A percentile compares a stretch with the other conserved stretches of the same genome.
phyloP scores from a whole-genome alignment of 768 basidiomycete genomes.

The Boletus speciosus region DNA sequence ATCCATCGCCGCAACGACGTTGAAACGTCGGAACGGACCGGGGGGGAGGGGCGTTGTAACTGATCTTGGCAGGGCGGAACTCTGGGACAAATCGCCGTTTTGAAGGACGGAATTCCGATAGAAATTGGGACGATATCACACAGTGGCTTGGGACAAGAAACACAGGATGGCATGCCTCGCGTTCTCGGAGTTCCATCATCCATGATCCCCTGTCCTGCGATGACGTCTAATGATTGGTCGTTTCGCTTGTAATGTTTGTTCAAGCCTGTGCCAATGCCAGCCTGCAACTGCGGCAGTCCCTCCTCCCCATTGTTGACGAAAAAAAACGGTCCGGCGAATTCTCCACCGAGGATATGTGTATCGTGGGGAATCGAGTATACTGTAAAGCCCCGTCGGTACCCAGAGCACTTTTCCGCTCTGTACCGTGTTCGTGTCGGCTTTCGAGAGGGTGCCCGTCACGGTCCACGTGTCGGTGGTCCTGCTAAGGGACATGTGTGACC shows the following conservation, averaged over 20 bases:
- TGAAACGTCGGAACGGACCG: not conserved
- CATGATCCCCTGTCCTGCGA: not conserved
- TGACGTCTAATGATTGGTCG: not conserved
- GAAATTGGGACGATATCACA: not conserved
- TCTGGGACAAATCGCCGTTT: conserved; percentile 1
- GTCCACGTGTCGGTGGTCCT: not conserved
- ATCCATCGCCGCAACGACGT: too few relatives aligned
- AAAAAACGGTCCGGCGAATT: not conserved
- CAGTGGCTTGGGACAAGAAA: too few relatives aligned
- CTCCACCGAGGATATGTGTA: not conserved
- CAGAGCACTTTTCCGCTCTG: not conserved
- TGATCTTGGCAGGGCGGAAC: not conserved
- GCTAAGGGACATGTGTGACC: not conserved
- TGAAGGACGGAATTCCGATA: not conserved
- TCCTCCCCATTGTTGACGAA: not conserved
- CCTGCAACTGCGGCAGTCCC: not conserved
- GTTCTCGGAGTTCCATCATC: not conserved
- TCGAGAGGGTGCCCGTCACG: not conserved
- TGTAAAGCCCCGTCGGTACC: not conserved
- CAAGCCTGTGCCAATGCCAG: not conserved
- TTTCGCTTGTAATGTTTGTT: not conserved
- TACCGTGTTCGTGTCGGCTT: not conserved
- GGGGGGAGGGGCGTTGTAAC: not conserved
- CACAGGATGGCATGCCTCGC: not conserved
- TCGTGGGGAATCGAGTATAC: not conserved